phyloP scores from a whole-genome alignment of 305 asterid genomes.

The Withania somnifera region DNA sequence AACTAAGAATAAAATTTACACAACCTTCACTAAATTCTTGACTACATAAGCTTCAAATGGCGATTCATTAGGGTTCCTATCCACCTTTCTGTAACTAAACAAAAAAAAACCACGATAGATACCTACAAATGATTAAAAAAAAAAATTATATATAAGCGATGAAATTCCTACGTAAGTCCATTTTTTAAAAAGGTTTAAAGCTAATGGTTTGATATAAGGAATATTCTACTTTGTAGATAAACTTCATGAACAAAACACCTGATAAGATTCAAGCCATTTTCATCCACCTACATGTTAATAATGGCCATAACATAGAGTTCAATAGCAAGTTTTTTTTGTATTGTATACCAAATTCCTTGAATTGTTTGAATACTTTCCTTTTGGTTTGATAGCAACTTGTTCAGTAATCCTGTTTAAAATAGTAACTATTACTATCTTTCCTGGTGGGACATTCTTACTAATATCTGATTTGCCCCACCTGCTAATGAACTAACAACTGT shows the following conservation, averaged over 20 bases:
- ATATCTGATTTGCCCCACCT: background rate
- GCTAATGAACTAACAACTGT: background rate
- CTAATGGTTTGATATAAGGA: too few species aligned
- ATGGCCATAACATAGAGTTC: too few species aligned
- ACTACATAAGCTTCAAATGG: background rate
- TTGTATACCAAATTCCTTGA: conserved; percentile 35
- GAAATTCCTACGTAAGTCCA: too few species aligned
- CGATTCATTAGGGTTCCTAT: background rate
- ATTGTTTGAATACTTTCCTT: conserved; percentile 9
- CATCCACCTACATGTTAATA: conserved; percentile 12
- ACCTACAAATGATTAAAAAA: too few species aligned
- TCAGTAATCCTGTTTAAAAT: conserved; percentile 15
- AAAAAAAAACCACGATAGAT: too few species aligned
- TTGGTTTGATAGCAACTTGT: conserved; percentile 34
- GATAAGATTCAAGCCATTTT: conserved; percentile 38
- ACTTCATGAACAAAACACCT: background rate
- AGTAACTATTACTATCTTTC: background rate
- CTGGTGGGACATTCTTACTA: background rate
- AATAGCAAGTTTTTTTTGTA: conserved; percentile 1
- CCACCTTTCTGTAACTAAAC: background rate
- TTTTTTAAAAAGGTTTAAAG: too few species aligned
- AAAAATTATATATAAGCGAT: too few species aligned
- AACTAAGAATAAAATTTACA: too few species aligned
- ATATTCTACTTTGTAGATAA: background rate
- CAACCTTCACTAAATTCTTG: too few species aligned